Base-by-base conservation (phyloP, 2,329 filamentous ascomycete genomes). In the Allantophomopsis cytisporea region DNA sequence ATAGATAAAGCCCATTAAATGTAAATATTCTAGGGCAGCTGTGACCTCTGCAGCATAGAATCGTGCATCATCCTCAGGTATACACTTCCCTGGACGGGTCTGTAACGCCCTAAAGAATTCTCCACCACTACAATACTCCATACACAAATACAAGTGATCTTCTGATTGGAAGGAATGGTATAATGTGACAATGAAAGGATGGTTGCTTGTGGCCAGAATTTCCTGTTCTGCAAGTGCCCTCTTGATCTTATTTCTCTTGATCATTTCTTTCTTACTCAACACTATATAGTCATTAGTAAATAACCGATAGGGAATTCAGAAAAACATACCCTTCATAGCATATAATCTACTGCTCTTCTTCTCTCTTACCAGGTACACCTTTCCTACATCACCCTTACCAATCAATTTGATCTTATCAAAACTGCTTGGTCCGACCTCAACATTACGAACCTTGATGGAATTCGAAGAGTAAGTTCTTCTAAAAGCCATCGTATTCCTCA, bases 371-470 rank as follows among this genome's bases (percentile, higher is more conserved):
- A 98, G 66, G 58, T 98, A 98, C 1, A 98, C 91, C 66, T 98
- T 98, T 45, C 91, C 91, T 17, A 98, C 91, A 61, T 98, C 91
- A 42, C 91, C 91, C 66, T 98, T 98, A 41, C 91, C 91, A 55
- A 98, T 95, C 62, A 98, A 72, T 62, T 98, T 98, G 62, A 98
- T 95, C 74, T 98, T 98, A 69, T 98, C 91, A 54, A 98, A 98
- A 58, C 89, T 96, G 45, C 83, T 72, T 0, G 91, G 91, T 1
- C 87, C 84, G 30, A 98, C 91, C 62, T 98, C 91, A 36, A 98
- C 91, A 58, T 94, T 87, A 52, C 91, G 77, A 49, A 96, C 85
- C 64, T 98, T 98, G 69, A 98, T 98, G 32, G 91, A 96, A 61
- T 96, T 98, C 49, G 89, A 95, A 62, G 91, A 96, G 60, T 98